Percentiles rank a stretch among this genome's conserved stretches.
These are phyloP conservation scores for Hemerocallis citrina DNA, from an alignment of 106 monocot genomes.

Conservation along the genomic window DNA sequence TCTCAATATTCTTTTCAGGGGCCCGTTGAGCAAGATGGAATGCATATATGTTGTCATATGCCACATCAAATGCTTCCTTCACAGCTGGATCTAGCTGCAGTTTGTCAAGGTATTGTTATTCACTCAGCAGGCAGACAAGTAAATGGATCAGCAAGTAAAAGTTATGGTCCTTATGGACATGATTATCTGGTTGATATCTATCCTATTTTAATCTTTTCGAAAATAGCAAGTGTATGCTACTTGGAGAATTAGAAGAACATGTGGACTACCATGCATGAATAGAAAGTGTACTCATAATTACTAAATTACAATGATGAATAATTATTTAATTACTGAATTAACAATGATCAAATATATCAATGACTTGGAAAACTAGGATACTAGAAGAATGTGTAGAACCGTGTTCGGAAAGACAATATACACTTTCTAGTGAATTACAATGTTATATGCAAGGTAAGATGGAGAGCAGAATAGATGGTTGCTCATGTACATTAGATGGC, in stretches of 20 bases:
- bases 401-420: neutral
- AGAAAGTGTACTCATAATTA: too few species aligned
- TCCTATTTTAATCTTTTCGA: too few species aligned
- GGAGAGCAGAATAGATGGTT: neutral
- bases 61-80: constrained; percentile 90
- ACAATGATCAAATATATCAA: too few species aligned
- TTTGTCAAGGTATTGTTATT: neutral
- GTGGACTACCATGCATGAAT: too few species aligned
- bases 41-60: constrained; percentile 93
- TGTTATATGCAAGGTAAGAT: neutral
- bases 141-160: neutral
- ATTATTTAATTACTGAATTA: too few species aligned
- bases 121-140: neutral
- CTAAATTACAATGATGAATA: too few species aligned
- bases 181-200: too few species aligned
- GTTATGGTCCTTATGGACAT: neutral
- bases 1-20: constrained; percentile 66
- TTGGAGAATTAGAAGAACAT: neutral
- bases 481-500: neutral
- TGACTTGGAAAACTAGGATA: too few species aligned
- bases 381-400: too few species aligned
- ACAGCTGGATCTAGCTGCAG: constrained; percentile 81
- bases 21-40: constrained; percentile 78
- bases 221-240: neutral
- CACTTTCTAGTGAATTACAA: neutral